These are phyloP conservation scores for Vaccinium darrowii DNA, from an alignment of 148 eudicot genomes.

Conservation along the genomic window DNA sequence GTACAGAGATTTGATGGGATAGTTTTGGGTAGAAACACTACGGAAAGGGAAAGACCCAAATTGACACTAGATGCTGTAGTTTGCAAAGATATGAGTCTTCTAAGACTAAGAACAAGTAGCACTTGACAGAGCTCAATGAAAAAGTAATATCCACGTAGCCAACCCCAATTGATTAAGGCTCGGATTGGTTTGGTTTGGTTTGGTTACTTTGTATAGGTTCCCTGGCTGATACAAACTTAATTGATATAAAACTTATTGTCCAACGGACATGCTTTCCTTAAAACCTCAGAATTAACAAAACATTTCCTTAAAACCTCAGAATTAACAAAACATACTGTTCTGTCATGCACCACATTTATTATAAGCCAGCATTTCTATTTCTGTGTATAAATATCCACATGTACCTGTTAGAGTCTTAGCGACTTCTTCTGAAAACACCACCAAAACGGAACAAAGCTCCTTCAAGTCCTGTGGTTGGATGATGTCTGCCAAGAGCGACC, in stretches of 20 bases:
- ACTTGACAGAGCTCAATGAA: too few relatives aligned
- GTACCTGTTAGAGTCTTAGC: slow-evolving; percentile 83
- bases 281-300: neutral
- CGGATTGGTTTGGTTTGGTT: too few relatives aligned
- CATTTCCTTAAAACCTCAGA: too few relatives aligned
- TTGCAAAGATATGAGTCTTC: too few relatives aligned
- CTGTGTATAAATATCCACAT: neutral
- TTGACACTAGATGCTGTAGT: too few relatives aligned
- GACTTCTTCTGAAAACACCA: slow-evolving; percentile 78
- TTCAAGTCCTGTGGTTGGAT: slow-evolving; percentile 90
- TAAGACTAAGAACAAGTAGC: too few relatives aligned
- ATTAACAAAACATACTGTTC: neutral
- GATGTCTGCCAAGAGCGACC: slow-evolving; percentile 93
- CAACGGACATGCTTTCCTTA: neutral
- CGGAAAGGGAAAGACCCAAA: too few relatives aligned
- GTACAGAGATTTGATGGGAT: too few relatives aligned
- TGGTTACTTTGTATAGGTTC: too few relatives aligned
- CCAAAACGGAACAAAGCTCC: slow-evolving; percentile 93
- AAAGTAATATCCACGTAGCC: too few relatives aligned
- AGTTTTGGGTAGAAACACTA: too few relatives aligned
- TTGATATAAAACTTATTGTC: neutral
- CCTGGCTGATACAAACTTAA: neutral
- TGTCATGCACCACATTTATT: neutral
- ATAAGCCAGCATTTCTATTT: slow-evolving; percentile 15
- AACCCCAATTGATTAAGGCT: too few relatives aligned